Percentiles rank a stretch among this genome's conserved stretches.
Evolutionary conservation across 2,329 filamentous ascomycete species (phyloP).

Genomic region (Diaporthe vexans): DNA sequence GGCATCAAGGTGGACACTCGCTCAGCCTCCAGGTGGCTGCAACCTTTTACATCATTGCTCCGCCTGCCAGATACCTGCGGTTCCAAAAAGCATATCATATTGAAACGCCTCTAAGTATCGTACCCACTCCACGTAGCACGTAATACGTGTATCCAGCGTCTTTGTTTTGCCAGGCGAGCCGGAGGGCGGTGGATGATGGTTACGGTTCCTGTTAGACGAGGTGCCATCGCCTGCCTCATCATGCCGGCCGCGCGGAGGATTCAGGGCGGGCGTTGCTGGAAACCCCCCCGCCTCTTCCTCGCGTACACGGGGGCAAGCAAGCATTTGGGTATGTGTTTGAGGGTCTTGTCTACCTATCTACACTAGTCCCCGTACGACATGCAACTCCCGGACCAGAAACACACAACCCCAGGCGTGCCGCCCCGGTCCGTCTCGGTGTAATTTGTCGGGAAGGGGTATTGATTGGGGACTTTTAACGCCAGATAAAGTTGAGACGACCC

Average conservation of each 20-base stretch:
- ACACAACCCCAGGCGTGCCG: background rate
- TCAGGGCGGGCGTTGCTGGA: slow-evolving; percentile 5
- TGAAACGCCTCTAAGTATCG: background rate
- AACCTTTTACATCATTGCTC: background rate
- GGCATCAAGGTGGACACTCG: background rate
- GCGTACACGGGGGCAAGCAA: background rate
- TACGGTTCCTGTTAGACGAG: background rate
- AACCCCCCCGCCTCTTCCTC: background rate
- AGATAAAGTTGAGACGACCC: slow-evolving; percentile 31
- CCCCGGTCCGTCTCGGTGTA: slow-evolving; percentile 31
- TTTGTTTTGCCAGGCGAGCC: background rate
- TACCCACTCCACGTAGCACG: slow-evolving; percentile 10
- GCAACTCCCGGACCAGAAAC: background rate
- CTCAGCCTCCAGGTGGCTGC: background rate
- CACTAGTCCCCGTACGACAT: no score
- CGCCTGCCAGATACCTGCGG: background rate
- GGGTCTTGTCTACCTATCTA: background rate
- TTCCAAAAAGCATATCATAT: background rate
- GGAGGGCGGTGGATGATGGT: background rate
- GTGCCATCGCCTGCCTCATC: slow-evolving; percentile 1
- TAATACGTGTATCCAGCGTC: slow-evolving; percentile 18
- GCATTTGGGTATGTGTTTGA: slow-evolving; percentile 3
- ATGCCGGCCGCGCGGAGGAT: slow-evolving; percentile 13
- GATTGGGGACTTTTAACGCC: slow-evolving; percentile 29
- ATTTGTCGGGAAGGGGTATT: slow-evolving; percentile 21